Percentiles rank a stretch among this genome's conserved stretches.
phyloP scores from a whole-genome alignment of 805 yeast species.

The Ogataea saltuana region DNA sequence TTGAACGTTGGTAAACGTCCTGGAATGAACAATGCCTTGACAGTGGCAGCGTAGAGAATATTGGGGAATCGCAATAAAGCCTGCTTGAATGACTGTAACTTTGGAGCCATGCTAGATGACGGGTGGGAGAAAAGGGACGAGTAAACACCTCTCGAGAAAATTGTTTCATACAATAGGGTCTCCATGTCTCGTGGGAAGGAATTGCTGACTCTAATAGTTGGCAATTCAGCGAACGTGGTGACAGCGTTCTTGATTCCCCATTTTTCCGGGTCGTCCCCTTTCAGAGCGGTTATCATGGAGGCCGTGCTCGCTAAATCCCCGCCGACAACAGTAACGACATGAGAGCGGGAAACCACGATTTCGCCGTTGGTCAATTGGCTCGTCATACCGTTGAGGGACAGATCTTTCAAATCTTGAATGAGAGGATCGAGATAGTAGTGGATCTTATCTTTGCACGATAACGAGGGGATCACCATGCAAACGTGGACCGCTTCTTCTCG shows the following conservation, averaged over 20 bases:
- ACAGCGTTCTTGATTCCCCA: constrained; percentile 17
- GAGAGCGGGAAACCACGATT: constrained; percentile 5
- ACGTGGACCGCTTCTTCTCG: constrained; percentile 19
- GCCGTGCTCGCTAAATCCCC: constrained; percentile 19
- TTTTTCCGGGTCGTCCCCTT: constrained; percentile 8
- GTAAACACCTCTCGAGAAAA: constrained; percentile 20
- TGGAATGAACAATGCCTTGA: constrained; percentile 10
- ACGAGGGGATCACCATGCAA: constrained; percentile 12
- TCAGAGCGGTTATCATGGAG: constrained; percentile 16
- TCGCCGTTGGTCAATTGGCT: constrained; percentile 3
- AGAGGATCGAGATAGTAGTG: constrained; percentile 19
- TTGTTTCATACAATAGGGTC: constrained; percentile 11
- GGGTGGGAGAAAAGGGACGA: constrained; percentile 9
- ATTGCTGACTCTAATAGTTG: constrained; percentile 9
- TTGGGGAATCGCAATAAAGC: constrained; percentile 7
- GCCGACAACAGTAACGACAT: constrained; percentile 12
- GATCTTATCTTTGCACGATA: constrained; percentile 10
- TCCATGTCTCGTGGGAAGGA: constrained; percentile 18
- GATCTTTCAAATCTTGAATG: constrained; percentile 16
- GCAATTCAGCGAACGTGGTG: constrained; percentile 15
- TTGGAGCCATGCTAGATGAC: not conserved
- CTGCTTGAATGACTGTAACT: constrained; percentile 7
- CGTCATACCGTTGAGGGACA: constrained; percentile 11
- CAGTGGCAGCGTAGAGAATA: constrained; percentile 1
- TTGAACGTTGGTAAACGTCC: constrained; percentile 11